phyloP scores from a whole-genome alignment of 176 grass and related monocot genomes.

The Bolboschoenus planiculmis region DNA sequence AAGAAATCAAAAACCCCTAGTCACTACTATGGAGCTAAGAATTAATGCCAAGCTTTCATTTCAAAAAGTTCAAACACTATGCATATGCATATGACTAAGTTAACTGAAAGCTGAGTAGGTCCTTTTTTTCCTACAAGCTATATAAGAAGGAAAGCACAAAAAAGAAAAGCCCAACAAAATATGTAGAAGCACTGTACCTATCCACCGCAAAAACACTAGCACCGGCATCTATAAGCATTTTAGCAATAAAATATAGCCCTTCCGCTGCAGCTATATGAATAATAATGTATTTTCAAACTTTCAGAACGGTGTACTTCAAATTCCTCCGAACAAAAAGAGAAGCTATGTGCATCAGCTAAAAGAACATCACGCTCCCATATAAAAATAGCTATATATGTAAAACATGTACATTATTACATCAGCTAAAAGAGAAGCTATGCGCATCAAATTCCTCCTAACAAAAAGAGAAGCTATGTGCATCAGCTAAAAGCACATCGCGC shows the following conservation, averaged over 20 bases:
- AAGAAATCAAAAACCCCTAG: not conserved
- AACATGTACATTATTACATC: too few relatives aligned
- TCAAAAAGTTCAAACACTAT: not conserved
- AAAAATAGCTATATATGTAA: too few relatives aligned
- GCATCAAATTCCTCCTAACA: too few relatives aligned
- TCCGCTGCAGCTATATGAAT: slow-evolving; percentile 83
- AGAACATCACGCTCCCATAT: too few relatives aligned
- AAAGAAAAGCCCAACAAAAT: not conserved
- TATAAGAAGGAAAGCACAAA: not conserved
- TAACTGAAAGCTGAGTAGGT: not conserved
- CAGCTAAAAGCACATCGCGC: too few relatives aligned
- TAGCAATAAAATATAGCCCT: slow-evolving; percentile 69
- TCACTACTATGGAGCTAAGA: not conserved
- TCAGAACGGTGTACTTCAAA: too few relatives aligned
- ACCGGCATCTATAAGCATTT: slow-evolving; percentile 67
- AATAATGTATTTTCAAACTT: too few relatives aligned
- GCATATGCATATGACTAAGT: not conserved
- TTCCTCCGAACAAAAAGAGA: too few relatives aligned
- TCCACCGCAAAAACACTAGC: slow-evolving; percentile 76
- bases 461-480: too few relatives aligned
- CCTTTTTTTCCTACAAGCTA: not conserved
- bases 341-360: too few relatives aligned
- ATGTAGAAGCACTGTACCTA: slow-evolving; percentile 28
- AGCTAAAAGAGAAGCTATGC: too few relatives aligned
- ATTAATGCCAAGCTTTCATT: not conserved